Evolutionary conservation across 2,329 filamentous ascomycete species (phyloP).

Genomic region (Mariannaea elegans): DNA sequence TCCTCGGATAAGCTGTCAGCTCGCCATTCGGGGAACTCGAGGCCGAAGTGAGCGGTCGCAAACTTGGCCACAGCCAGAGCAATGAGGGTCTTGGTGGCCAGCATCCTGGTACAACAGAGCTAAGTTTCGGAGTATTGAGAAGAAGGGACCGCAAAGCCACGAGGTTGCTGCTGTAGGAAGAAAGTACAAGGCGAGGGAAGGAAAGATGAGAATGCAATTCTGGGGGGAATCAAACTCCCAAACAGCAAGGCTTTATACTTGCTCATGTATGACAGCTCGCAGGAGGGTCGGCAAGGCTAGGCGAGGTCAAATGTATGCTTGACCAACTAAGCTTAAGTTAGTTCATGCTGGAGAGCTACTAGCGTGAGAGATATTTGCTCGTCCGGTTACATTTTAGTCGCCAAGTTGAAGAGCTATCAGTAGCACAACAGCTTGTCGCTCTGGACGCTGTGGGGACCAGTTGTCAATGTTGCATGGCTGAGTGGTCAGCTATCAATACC

Average conservation of each 20-base stretch:
- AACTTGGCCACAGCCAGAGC: conserved; percentile 48
- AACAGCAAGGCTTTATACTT: conserved; percentile 8
- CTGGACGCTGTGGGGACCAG: conserved; percentile 23
- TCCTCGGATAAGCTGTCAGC: conserved; percentile 54
- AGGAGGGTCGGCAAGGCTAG: background rate
- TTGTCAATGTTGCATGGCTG: conserved; percentile 25
- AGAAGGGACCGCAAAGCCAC: background rate
- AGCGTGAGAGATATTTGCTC: conserved; percentile 20
- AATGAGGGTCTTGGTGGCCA: conserved; percentile 46
- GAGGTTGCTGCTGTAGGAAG: background rate
- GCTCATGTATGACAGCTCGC: background rate
- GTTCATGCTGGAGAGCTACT: background rate
- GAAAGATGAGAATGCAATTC: background rate
- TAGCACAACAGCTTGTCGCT: conserved; percentile 5
- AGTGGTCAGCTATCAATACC: conserved; percentile 20
- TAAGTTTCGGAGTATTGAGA: background rate
- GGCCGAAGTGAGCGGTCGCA: conserved; percentile 57
- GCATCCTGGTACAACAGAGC: conserved; percentile 28
- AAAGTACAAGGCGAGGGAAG: background rate
- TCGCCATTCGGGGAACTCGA: conserved; percentile 59
- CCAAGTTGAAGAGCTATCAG: background rate
- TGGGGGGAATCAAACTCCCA: background rate
- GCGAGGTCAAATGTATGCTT: conserved; percentile 11
- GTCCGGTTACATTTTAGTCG: background rate
- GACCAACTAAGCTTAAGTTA: conserved; percentile 22